Base-by-base conservation (phyloP, 1,284 basidiomycete genomes). In the Coniophora puteana region DNA sequence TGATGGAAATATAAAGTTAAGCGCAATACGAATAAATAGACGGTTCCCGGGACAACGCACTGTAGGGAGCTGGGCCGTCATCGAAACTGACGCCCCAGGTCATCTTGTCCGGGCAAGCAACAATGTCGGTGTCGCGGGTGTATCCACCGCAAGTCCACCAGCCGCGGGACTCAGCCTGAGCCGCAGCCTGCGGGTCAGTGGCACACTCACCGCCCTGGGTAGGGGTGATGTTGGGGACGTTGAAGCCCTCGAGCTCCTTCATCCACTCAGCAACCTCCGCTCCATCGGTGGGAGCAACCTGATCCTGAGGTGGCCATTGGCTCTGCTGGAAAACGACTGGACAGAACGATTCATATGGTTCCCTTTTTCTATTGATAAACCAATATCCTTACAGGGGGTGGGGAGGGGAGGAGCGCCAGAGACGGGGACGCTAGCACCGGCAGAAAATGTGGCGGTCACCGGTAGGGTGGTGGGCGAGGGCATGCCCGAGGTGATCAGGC, bases 101-200 rank as follows among this genome's bases (percentile, higher is more conserved):
- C 54, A 77, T 58, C 66, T 86, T 84, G 54, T 80, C 75, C 2
- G 90, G 89, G 65, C 93, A 96, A 17, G 74, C 64, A 45, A 79
- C 76, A 55, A 88, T 79, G 60, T 88, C 66, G 8, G 78, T 78
- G 32, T 51, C 38, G 14, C 87, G 75, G 6, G 88, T 89, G 61
- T 76, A 80, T 27, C 87, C 86, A 59, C 89, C 88, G 57, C 90
- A 93, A n/a, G 90, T 89, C 87, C 87, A 89, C 87, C 86, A 89
- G 31, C 84, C 83, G 50, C 79, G 77, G 44, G 62, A 63, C 8
- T 74, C 67, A 29, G 84, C 80, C 32, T 79, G 59, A 5, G 78
- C 63, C 4, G 76, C 80, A 11, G 80, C 74, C 4, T 62, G 62
- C 23, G 83, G 75, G 49, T 83, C 78, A 33, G 69, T 65, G 24